Base-by-base conservation (phyloP, 257 asterid genomes). In the Gynochthodes officinalis region DNA sequence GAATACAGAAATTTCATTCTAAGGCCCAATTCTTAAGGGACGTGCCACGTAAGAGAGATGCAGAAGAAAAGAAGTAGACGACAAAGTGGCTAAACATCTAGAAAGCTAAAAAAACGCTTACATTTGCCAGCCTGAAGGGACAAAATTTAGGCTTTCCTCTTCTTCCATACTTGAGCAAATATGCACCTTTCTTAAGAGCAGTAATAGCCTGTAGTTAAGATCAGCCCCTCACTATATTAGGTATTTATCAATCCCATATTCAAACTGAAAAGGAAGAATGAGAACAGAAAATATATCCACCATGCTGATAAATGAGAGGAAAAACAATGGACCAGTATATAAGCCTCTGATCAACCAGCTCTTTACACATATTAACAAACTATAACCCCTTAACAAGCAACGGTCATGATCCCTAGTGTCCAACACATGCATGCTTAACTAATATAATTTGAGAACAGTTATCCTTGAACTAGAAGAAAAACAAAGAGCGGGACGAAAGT, bases 61-160 rank as follows among this genome's bases (percentile, higher is more conserved):
- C 37, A 69, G 23, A 43, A 16, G 23, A 48, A 67, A 23, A 23
- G 21, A 30, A 33, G 9, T 1, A 25, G 50, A 52, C 18, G 25
- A 35, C 63, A 37, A 49, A 50, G 59, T 27, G 13, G 35, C 50
- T 68, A 21, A 32, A 64, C 59, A n/a, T 12, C 52, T n/a, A 35
- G 35, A 44, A 37, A 23, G 33, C 12, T 39, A 49, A 49, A 18
- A 49, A 59, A 69, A 64, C 27, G 33, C 96, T 84, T 85, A 89
- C 97, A 85, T 91, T 89, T 85, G 97, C 80, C 76, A 91, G 78
- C 78, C 91, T 95, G 75, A 91, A 91, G 39, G 97, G 97, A 77
- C 97, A 91, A 83, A 91, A 91, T 76, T 89, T 91, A 68, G 97
- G 97, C 81, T 89, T 91, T 74, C 97, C 97, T 73, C 97, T 88